A percentile compares a stretch with the other conserved stretches of the same genome.
Conservation (phyloP, 139 green algal species). For the Chlorella sp. region DNA sequence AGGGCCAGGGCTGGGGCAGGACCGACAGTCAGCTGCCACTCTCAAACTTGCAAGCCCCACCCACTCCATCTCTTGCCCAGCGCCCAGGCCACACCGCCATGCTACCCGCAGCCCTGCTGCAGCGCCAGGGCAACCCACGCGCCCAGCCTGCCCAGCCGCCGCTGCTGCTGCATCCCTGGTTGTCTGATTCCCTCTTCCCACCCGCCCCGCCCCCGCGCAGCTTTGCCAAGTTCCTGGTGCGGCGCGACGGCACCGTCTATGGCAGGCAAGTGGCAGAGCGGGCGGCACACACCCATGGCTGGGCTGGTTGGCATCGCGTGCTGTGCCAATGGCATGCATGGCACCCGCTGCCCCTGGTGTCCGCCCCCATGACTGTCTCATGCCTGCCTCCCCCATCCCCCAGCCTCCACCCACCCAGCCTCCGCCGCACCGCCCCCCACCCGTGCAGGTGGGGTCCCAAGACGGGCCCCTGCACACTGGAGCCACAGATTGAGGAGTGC, state of each 20-base stretch:
- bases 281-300: neutral
- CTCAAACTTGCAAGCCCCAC: no score
- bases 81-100: neutral
- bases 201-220: neutral
- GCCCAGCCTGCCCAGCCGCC: no score
- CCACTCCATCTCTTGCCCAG: neutral
- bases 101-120: neutral
- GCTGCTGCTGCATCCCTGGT: no score
- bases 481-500: slow-evolving; percentile 41
- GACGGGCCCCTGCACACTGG: slow-evolving; percentile 32
- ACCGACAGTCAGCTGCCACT: neutral
- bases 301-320: no score
- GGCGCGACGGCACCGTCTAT: slow-evolving; percentile 35
- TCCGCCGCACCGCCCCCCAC: neutral
- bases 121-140: neutral
- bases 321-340: neutral
- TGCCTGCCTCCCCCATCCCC: neutral
- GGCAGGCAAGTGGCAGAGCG: slow-evolving; percentile 1
- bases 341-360: neutral
- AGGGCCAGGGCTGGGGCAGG: neutral
- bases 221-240: slow-evolving; percentile 48
- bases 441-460: slow-evolving; percentile 23
- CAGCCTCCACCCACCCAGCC: neutral
- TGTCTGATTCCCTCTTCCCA: neutral
- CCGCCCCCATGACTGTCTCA: neutral